Percentiles rank a stretch among this genome's conserved stretches.
phyloP scores from a whole-genome alignment of 495 filamentous ascomycete genomes.

The Evansstolkia leycettana region DNA sequence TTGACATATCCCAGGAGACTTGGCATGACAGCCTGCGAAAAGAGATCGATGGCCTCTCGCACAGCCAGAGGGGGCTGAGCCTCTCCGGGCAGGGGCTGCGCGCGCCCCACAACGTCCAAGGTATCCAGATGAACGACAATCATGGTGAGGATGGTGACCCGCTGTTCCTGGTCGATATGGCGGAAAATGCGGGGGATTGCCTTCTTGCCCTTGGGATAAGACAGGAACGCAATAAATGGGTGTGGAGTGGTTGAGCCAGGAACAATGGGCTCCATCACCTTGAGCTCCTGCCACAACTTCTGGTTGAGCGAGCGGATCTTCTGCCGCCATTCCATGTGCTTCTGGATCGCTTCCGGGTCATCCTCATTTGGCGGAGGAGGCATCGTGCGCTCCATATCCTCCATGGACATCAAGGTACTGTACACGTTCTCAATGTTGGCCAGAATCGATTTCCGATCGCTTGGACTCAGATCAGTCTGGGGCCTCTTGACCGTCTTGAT shows the following conservation, averaged over 20 bases:
- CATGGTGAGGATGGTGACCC: constrained; percentile 87
- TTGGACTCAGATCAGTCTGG: constrained; percentile 37
- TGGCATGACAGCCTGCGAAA: constrained; percentile 76
- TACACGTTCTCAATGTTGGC: constrained; percentile 81
- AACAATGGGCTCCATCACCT: constrained; percentile 82
- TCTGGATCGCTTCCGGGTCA: constrained; percentile 49
- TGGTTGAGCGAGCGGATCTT: constrained; percentile 61
- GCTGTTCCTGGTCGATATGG: constrained; percentile 82
- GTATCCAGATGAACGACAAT: constrained; percentile 89
- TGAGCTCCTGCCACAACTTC: constrained; percentile 70
- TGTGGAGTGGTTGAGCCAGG: constrained; percentile 60
- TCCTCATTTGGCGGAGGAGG: constrained; percentile 55
- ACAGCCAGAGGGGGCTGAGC: constrained; percentile 55
- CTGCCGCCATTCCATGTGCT: constrained; percentile 58
- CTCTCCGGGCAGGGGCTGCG: constrained; percentile 55
- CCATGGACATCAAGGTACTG: constrained; percentile 75
- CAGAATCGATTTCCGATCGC: constrained; percentile 72
- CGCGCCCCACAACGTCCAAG: constrained; percentile 75
- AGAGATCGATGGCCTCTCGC: constrained; percentile 86
- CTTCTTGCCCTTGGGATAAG: constrained; percentile 92
- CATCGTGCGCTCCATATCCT: constrained; percentile 86
- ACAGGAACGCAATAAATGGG: constrained; percentile 93
- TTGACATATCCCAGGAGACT: constrained; percentile 78
- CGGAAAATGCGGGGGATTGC: constrained; percentile 89
- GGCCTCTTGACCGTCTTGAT: constrained; percentile 31